Conservation (phyloP, 1,284 basidiomycete species). For the Ganoderma sinense region DNA sequence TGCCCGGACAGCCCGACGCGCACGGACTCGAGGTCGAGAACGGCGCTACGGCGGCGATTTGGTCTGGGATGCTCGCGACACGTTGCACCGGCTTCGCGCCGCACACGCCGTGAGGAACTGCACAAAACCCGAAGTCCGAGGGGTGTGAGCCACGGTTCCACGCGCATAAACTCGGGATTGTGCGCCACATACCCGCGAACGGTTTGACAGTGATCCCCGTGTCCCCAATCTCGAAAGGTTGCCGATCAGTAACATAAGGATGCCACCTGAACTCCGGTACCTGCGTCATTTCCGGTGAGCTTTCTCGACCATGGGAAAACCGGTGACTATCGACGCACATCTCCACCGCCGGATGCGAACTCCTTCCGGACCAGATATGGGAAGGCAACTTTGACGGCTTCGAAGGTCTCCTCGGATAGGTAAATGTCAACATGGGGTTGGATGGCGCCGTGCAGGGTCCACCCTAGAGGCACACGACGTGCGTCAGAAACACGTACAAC, state of each 20-base stretch:
- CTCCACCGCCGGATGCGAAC: constrained; percentile 81
- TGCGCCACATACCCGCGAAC: constrained; percentile 58
- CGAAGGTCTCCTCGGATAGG: constrained; percentile 68
- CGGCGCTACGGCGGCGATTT: constrained; percentile 32
- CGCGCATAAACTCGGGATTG: background rate
- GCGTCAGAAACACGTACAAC: constrained; percentile 6
- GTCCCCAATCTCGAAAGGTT: constrained; percentile 69
- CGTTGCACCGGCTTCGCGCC: constrained; percentile 9
- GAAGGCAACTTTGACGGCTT: constrained; percentile 71
- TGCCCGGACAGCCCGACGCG: constrained; percentile 47
- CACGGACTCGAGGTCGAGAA: constrained; percentile 48
- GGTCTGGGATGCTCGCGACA: constrained; percentile 46
- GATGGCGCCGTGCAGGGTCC: constrained; percentile 74
- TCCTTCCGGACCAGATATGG: constrained; percentile 82
- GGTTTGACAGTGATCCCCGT: constrained; percentile 72
- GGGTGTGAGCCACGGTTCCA: constrained; percentile 15
- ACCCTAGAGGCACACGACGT: constrained; percentile 52
- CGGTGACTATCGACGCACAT: constrained; percentile 53
- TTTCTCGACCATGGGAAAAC: constrained; percentile 9
- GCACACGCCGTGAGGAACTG: constrained; percentile 14
- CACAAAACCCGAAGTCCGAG: background rate
- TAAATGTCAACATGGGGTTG: constrained; percentile 81
- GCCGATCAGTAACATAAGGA: constrained; percentile 65
- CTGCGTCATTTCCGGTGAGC: constrained; percentile 43
- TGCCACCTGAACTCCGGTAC: constrained; percentile 85